These are phyloP conservation scores for Pseudoperonospora humuli DNA, from an alignment of 352 stramenopile genomes.

Conservation along the genomic window DNA sequence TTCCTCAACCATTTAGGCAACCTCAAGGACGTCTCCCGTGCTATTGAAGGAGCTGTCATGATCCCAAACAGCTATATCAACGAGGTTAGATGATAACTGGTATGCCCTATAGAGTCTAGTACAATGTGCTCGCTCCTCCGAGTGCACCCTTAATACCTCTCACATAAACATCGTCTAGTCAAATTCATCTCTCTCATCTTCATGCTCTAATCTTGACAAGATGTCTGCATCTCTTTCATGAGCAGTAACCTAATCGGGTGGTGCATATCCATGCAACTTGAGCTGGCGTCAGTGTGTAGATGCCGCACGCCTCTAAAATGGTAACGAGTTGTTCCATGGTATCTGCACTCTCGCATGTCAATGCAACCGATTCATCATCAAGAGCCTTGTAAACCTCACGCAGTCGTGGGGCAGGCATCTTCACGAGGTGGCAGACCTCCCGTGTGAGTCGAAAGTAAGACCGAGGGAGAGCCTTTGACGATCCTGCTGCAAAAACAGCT, in stretches of 20 bases:
- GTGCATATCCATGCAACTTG: constrained; percentile 37
- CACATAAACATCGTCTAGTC: not conserved
- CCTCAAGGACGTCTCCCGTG: constrained; percentile 16
- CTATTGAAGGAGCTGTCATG: constrained; percentile 18
- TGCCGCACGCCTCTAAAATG: constrained; percentile 57
- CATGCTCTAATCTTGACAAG: not conserved
- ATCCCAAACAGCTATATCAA: constrained; percentile 9
- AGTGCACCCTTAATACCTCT: constrained; percentile 5
- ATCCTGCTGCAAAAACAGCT: constrained; percentile 28
- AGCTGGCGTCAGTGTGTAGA: constrained; percentile 36
- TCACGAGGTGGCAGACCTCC: constrained; percentile 37
- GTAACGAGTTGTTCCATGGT: constrained; percentile 54
- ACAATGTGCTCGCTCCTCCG: not conserved
- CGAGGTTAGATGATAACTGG: not conserved
- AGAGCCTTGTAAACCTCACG: constrained; percentile 41
- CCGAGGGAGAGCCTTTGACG: constrained; percentile 19
- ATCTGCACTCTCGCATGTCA: not conserved
- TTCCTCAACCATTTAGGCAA: constrained; percentile 21
- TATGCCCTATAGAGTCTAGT: too few species aligned
- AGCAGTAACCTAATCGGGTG: constrained; percentile 12
- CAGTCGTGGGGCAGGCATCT: constrained; percentile 32
- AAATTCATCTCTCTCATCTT: not conserved
- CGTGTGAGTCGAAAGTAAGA: constrained; percentile 41
- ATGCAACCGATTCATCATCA: constrained; percentile 15
- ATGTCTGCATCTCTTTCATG: constrained; percentile 2